phyloP scores from a whole-genome alignment of 352 stramenopile genomes.

The Halophytophthora batemanensis region DNA sequence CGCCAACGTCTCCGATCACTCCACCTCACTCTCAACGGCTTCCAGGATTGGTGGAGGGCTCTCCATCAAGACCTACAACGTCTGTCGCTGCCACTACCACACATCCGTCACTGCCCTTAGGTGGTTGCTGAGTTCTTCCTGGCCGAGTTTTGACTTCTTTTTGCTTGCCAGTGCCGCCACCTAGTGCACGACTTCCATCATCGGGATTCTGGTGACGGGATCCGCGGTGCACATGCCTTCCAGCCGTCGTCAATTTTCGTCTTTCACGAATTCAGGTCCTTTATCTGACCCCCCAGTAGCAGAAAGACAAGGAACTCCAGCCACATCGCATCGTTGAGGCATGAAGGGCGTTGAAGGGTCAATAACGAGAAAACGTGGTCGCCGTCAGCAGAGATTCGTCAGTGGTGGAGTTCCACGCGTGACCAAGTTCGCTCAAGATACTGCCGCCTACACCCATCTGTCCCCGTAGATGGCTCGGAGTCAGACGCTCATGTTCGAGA shows the following conservation, averaged over 20 bases:
- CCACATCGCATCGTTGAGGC: no score
- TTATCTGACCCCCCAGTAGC: neutral
- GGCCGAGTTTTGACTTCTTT: neutral
- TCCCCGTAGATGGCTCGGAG: neutral
- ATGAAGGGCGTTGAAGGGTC: no score
- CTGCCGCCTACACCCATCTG: no score
- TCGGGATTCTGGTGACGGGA: neutral
- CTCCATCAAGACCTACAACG: slow-evolving; percentile 5
- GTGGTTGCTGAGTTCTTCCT: no score
- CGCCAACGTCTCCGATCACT: slow-evolving; percentile 9
- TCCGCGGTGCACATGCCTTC: no score
- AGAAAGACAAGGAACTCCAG: no score
- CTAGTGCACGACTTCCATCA: slow-evolving; percentile 8
- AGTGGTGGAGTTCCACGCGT: no score
- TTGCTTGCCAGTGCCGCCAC: slow-evolving; percentile 7
- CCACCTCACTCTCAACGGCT: slow-evolving; percentile 6
- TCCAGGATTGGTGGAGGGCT: slow-evolving; percentile 4
- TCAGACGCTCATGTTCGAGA: neutral
- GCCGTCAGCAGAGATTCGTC: no score
- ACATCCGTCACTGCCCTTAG: slow-evolving; percentile 6
- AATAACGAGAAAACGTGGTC: no score
- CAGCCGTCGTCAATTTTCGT: slow-evolving; percentile 8
- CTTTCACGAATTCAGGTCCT: slow-evolving; percentile 2
- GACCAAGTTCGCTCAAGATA: neutral
- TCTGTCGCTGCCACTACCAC: neutral